Base-by-base conservation (phyloP, 495 filamentous ascomycete species). In the Choiromyces venosus region DNA sequence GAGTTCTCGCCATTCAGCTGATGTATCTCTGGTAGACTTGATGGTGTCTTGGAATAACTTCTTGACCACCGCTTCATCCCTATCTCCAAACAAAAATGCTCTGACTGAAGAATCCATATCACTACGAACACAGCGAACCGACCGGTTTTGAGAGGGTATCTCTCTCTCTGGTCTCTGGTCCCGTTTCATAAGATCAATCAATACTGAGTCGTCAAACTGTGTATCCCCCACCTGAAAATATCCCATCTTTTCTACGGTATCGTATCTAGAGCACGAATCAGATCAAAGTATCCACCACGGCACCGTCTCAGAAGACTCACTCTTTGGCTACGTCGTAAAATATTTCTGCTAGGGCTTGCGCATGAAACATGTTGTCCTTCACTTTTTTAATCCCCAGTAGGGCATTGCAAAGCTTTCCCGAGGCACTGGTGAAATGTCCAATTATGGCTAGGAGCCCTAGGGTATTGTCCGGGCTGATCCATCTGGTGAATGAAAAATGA, bases 381-480 rank as follows among this genome's bases (percentile, higher is more conserved):
- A 61, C 52, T 61, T 16, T 61, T 16, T 61, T 61, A 33, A 61
- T 61, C 25, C 52, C 52, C 18, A 61, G 18, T 25, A 61, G 52
- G 52, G 52, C 52, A 61, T 61, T 61, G 16, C 52, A 61, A 61
- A 61, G 52, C 52, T 61, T 61, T 33, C 52, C 52, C 4, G 52
- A 61, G 25, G 52, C 52, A 16, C 52, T 61, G n/a, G 52, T 61
- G 12, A 61, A 61, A 61, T 61, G 52, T 14, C 52, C 52, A 61
- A 61, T 61, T 33, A 61, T 61, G 25, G 52, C 52, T 14, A 61
- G 25, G 52, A 61, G 25, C 52, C 52, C 52, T 14, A 61, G 52
- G 52, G 52, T 61, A 61, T 61, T 61, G 52, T 61, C 52, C 52
- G 52, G 52, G 52, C 52, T 61, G 25, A 61, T 61, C 52, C 52